Conservation (phyloP, 164 flowering plant genomes). For the Annona squamosa region DNA sequence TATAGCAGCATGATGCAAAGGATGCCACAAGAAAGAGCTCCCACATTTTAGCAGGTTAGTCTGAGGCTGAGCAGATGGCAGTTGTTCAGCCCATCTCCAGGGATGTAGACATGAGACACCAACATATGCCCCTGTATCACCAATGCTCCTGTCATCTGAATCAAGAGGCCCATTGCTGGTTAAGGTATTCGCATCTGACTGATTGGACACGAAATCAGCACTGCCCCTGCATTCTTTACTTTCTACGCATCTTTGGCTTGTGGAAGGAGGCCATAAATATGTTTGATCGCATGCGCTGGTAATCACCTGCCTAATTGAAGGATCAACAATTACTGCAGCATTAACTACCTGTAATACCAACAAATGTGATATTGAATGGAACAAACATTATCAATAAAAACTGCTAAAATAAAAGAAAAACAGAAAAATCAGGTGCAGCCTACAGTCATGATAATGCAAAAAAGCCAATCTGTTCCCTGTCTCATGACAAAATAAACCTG, state of each 20-base stretch:
- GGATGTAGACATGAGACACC: conserved; percentile 68
- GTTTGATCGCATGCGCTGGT: conserved; percentile 60
- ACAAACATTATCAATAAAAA: background rate
- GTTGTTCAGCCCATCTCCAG: conserved; percentile 51
- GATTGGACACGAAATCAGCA: conserved; percentile 11
- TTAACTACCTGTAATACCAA: conserved; percentile 44
- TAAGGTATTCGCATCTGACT: conserved; percentile 17
- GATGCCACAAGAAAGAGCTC: conserved; percentile 53
- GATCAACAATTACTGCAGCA: conserved; percentile 89
- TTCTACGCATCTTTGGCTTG: conserved; percentile 11
- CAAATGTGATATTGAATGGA: background rate
- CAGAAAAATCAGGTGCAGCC: background rate
- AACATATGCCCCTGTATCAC: conserved; percentile 13
- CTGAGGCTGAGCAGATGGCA: background rate
- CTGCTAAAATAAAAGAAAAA: background rate
- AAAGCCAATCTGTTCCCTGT: too few species aligned
- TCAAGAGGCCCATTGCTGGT: conserved; percentile 10
- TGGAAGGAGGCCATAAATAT: conserved; percentile 16
- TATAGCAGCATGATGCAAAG: conserved; percentile 79
- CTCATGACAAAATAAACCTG: too few species aligned
- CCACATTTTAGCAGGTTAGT: background rate
- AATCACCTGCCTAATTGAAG: conserved; percentile 55
- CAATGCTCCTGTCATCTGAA: conserved; percentile 13
- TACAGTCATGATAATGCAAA: background rate
- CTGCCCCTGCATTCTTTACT: conserved; percentile 6